A percentile compares a stretch with the other conserved stretches of the same genome.
Conservation (phyloP, 495 filamentous ascomycete species). For the Barbatosphaeria neglecta region DNA sequence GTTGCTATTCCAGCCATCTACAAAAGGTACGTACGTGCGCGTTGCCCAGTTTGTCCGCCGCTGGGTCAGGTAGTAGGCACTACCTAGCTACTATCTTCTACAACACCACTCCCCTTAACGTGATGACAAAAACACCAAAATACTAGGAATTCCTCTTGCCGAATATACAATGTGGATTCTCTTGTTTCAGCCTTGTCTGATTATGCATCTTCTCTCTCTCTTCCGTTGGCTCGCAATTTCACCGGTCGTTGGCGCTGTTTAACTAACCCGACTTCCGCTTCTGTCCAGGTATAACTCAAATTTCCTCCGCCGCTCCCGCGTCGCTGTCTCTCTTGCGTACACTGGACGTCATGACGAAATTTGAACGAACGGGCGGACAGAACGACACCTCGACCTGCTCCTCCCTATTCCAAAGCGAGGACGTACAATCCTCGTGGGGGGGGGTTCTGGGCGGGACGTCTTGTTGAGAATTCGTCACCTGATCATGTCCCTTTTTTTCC, state of each 20-base stretch:
- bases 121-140: conserved; percentile 79
- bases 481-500: conserved; percentile 41
- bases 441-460: conserved; percentile 54
- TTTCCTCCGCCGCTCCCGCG: conserved; percentile 7
- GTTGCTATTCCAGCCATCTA: neutral
- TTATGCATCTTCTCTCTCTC: conserved; percentile 13
- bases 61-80: no score
- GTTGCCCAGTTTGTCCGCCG: neutral
- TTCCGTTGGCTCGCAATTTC: conserved; percentile 17
- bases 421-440: conserved; percentile 81
- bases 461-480: conserved; percentile 98
- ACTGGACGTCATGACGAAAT: conserved; percentile 72
- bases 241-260: conserved; percentile 15
- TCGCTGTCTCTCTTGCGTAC: no score
- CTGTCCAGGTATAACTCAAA: conserved; percentile 48
- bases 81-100: conserved; percentile 16
- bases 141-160: conserved; percentile 94
- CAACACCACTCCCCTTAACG: conserved; percentile 24
- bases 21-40: neutral
- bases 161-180: conserved; percentile 78
- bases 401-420: conserved; percentile 57
- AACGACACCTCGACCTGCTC: conserved; percentile 54
- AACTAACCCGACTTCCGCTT: conserved; percentile 23
- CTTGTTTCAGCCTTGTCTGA: conserved; percentile 99
- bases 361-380: conserved; percentile 99